A percentile compares a stretch with the other conserved stretches of the same genome.
phyloP scores from a whole-genome alignment of 768 basidiomycete genomes.

The Mycena polygramma region DNA sequence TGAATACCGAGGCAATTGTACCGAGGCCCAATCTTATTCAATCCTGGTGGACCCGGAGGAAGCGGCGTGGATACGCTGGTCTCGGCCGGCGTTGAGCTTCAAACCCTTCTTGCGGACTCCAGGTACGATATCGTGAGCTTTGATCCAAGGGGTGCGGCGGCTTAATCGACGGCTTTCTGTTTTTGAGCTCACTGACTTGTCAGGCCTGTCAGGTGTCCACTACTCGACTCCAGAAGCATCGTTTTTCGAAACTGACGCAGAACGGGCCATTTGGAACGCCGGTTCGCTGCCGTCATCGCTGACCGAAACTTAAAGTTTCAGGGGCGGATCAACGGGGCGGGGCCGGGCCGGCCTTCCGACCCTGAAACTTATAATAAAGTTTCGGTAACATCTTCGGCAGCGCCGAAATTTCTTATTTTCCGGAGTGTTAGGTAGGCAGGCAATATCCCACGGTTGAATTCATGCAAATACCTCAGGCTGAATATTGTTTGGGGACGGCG shows the following conservation, averaged over 20 bases:
- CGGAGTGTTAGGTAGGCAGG: no score
- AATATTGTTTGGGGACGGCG: no score
- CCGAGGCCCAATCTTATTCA: slow-evolving; percentile 28
- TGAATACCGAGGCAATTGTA: no score
- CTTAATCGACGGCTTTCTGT: neutral
- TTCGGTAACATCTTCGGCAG: no score
- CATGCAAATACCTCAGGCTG: no score
- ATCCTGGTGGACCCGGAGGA: slow-evolving; percentile 31
- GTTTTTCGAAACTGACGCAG: slow-evolving; percentile 30
- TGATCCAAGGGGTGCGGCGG: slow-evolving; percentile 13
- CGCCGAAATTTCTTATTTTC: no score
- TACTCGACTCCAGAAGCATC: slow-evolving; percentile 20
- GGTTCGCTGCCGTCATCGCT: slow-evolving; percentile 31
- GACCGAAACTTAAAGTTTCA: no score
- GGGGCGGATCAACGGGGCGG: no score
- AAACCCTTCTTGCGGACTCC: neutral
- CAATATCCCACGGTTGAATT: no score
- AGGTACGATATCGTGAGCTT: slow-evolving; percentile 23
- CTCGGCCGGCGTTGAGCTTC: neutral
- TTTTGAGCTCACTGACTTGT: neutral
- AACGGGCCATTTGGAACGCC: slow-evolving; percentile 33
- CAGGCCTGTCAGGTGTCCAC: slow-evolving; percentile 17
- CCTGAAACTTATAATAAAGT: no score
- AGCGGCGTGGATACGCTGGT: slow-evolving; percentile 17
- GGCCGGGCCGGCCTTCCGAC: no score